A percentile compares a stretch with the other conserved stretches of the same genome.
Evolutionary conservation across 495 filamentous ascomycete species (phyloP).

Genomic region (Parmelia sp.): DNA sequence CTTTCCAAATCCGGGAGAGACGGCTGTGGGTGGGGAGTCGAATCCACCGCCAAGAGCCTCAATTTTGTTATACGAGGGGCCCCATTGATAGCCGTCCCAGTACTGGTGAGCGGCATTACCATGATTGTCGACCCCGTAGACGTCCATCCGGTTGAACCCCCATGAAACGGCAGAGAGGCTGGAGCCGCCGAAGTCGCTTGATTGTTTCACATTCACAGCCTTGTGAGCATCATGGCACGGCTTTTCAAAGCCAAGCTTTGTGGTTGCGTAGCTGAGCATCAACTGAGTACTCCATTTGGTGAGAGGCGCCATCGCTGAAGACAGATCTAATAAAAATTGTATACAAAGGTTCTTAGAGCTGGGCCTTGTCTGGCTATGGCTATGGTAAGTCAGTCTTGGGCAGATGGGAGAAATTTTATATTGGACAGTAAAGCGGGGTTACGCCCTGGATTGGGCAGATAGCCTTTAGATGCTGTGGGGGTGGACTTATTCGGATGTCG

Average conservation of each 20-base stretch:
- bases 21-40: conserved; percentile 19
- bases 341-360: neutral
- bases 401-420: neutral
- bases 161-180: conserved; percentile 30
- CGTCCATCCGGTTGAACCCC: conserved; percentile 29
- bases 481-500: neutral
- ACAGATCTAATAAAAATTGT: neutral
- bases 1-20: conserved; percentile 2
- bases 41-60: conserved; percentile 13
- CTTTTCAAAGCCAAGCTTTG: neutral
- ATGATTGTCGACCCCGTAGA: conserved; percentile 30
- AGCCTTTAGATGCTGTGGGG: neutral
- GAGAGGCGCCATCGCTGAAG: neutral
- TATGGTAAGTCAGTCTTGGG: neutral
- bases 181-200: neutral
- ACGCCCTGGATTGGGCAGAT: neutral
- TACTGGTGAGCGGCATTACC: conserved; percentile 20
- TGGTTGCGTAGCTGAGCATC: conserved; percentile 1
- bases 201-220: neutral
- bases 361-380: neutral
- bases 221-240: neutral
- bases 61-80: conserved; percentile 1
- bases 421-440: neutral
- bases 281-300: neutral
- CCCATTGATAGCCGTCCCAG: conserved; percentile 24